Evolutionary conservation across 345 rosid species (phyloP), one percentile per base, ranked within the genome.

Genomic region (Syzygium jambos): DNA sequence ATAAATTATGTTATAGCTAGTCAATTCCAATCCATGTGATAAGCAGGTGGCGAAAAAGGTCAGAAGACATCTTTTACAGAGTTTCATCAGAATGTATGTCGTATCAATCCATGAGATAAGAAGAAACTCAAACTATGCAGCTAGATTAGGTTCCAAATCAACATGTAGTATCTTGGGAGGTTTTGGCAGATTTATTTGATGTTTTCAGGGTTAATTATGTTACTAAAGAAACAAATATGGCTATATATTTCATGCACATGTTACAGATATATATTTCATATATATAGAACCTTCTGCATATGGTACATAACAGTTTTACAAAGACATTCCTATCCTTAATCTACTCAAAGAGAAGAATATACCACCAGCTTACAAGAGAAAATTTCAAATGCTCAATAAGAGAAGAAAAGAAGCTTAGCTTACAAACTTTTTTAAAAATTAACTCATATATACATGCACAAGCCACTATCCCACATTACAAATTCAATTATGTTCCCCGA

Each of bases 1-100:
- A 93, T 10, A 87, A 56, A 7, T 85, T 85, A 85, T 49, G 84
- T 61, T 84, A 53, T 77, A 41, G 27, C 78, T 53, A 34, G 56
- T 56, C 73, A 43, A 59, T 86, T 34, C 38, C 49, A 73, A 73
- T 73, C 49, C 49, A 73, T 38, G 43, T 13, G 21, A 73, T 73
- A 73, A 73, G 27, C 49, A 73, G 82, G 82, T 38, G 49, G 25
- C 21, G 13, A 73, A 73, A 73, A 34, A 73, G 82, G 82, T 73
- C 22, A 73, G 27, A 73, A 41, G 82, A 41, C 49, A 73, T 73
- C 80, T 38, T 73, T 25, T 49, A 73, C 82, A 19, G 49, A 73
- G 49, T 73, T 73, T 38, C 27, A 73, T 73, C 27, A 73, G 73
- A 73, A 14, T 38, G 23, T 68, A 38, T 38, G 82, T 38, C 82